These are phyloP conservation scores for Ramaria sp. DNA, from an alignment of 768 basidiomycete species.

Conservation along the genomic window DNA sequence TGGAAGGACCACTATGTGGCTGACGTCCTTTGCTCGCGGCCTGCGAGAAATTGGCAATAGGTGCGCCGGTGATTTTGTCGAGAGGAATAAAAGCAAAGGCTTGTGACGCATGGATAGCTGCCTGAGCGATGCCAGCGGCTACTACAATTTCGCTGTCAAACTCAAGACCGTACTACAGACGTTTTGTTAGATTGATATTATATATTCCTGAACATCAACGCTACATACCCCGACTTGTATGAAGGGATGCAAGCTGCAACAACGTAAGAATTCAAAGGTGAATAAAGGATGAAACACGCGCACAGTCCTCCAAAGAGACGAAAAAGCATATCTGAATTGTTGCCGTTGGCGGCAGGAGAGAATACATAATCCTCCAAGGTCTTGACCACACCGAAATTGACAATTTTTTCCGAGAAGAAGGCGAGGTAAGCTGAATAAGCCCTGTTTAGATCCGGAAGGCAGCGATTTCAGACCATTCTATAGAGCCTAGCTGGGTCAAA, in stretches of 20 bases:
- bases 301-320: constrained; percentile 26
- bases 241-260: constrained; percentile 37
- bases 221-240: constrained; percentile 41
- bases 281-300: constrained; percentile 13
- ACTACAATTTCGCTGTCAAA: constrained; percentile 19
- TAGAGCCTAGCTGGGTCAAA: neutral
- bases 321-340: constrained; percentile 22
- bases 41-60: neutral
- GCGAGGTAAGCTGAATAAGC: constrained; percentile 20
- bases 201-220: neutral
- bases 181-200: neutral
- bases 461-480: constrained; percentile 16
- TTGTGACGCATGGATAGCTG: constrained; percentile 27
- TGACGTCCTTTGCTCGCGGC: constrained; percentile 7
- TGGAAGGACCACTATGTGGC: constrained; percentile 24
- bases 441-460: constrained; percentile 22
- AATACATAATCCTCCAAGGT: constrained; percentile 42
- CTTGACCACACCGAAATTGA: constrained; percentile 24
- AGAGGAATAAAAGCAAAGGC: constrained; percentile 17
- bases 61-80: constrained; percentile 14
- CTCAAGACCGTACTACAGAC: constrained; percentile 4
- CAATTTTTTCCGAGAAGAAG: constrained; percentile 30
- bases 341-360: constrained; percentile 21
- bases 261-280: neutral
- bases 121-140: constrained; percentile 29